A percentile compares a stretch with the other conserved stretches of the same genome.
phyloP scores from a whole-genome alignment of 2,329 filamentous ascomycete species.

The Fonsecaea nubica region DNA sequence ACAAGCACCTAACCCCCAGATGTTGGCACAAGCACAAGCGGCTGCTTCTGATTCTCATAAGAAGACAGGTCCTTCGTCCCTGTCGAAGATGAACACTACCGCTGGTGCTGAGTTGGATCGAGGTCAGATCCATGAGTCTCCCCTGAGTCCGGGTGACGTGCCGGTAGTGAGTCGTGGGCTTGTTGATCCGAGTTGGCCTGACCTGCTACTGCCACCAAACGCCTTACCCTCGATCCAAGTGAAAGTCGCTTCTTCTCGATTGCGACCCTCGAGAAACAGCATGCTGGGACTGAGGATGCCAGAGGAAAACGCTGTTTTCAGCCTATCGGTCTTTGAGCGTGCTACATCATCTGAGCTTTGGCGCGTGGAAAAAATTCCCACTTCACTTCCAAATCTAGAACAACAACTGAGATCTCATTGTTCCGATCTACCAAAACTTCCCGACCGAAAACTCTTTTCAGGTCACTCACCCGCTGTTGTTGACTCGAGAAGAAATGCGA shows the following conservation, averaged over 20 bases:
- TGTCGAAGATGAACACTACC: conserved; percentile 34
- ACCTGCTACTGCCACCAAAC: conserved; percentile 83
- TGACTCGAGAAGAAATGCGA: conserved; percentile 78
- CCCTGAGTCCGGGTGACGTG: conserved; percentile 33
- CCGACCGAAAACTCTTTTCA: conserved; percentile 84
- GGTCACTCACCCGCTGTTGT: conserved; percentile 94
- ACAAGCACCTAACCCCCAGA: conserved; percentile 31
- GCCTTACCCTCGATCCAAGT: conserved; percentile 85
- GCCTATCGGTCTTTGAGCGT: conserved; percentile 81
- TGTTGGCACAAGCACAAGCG: conserved; percentile 16
- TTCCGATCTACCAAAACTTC: conserved; percentile 76
- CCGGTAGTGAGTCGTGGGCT: conserved; percentile 73
- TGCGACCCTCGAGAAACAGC: conserved; percentile 88
- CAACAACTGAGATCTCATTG: conserved; percentile 76
- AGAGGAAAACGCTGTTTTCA: conserved; percentile 94
- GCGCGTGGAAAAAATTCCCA: conserved; percentile 91
- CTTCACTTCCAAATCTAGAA: conserved; percentile 81
- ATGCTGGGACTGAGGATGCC: conserved; percentile 77
- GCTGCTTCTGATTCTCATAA: conserved; percentile 25
- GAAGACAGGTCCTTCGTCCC: conserved; percentile 57
- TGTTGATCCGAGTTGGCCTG: conserved; percentile 83
- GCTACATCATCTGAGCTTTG: conserved; percentile 80
- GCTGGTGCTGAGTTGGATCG: conserved; percentile 27
- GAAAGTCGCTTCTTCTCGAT: conserved; percentile 88
- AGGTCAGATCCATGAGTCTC: conserved; percentile 30